These are phyloP conservation scores for Poronia punctata DNA, from an alignment of 495 filamentous ascomycete species.

Conservation along the genomic window DNA sequence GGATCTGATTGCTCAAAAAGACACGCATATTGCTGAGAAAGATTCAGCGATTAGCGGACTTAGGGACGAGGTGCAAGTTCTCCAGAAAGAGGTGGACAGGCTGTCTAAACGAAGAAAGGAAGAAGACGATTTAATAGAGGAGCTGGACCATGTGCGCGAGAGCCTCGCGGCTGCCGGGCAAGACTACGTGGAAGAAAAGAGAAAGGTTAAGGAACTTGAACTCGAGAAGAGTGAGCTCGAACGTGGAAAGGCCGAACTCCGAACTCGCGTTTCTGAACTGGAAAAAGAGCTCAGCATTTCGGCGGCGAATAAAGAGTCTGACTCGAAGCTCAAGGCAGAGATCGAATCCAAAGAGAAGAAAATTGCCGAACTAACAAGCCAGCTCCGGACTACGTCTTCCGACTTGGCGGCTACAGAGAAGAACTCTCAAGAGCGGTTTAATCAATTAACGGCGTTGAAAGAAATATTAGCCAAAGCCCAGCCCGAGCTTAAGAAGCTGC, in stretches of 20 bases:
- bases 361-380: slow-evolving; percentile 67
- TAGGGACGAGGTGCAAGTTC: no score
- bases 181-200: slow-evolving; percentile 76
- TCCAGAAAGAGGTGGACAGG: no score
- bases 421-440: slow-evolving; percentile 77
- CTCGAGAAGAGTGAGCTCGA: slow-evolving; percentile 16
- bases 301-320: slow-evolving; percentile 24
- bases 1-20: slow-evolving; percentile 62
- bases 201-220: slow-evolving; percentile 58
- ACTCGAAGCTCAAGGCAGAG: slow-evolving; percentile 48
- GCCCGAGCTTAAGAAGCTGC: slow-evolving; percentile 70
- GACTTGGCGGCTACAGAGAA: slow-evolving; percentile 83
- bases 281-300: slow-evolving; percentile 52
- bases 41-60: no score
- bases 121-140: slow-evolving; percentile 74
- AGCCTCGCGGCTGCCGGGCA: slow-evolving; percentile 67
- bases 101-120: slow-evolving; percentile 61
- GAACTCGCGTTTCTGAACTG: slow-evolving; percentile 57
- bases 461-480: slow-evolving; percentile 77
- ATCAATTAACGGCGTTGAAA: slow-evolving; percentile 72
- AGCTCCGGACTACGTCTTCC: slow-evolving; percentile 62
- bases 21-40: slow-evolving; percentile 62
- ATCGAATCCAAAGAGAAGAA: slow-evolving; percentile 58
- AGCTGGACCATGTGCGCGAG: slow-evolving; percentile 78
- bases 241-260: slow-evolving; percentile 33